Percentiles rank a stretch among this genome's conserved stretches.
phyloP scores from a whole-genome alignment of 768 basidiomycete genomes.

The Lentinula lateritia region DNA sequence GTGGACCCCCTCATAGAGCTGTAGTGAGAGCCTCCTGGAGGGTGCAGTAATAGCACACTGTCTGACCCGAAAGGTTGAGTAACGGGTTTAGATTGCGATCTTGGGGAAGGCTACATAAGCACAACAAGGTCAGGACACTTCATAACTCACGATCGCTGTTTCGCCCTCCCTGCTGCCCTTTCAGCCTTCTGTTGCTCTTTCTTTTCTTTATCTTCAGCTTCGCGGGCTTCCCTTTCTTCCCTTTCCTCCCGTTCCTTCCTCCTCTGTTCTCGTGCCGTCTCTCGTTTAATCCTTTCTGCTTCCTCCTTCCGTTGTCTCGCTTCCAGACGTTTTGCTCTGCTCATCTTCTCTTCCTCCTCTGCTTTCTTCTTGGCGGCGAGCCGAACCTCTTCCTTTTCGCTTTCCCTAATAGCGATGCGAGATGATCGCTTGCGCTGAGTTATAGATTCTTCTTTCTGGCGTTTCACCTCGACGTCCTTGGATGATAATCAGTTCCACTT shows the following conservation, averaged over 20 bases:
- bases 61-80: neutral
- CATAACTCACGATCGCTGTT: neutral
- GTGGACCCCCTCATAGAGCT: conserved; percentile 18
- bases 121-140: neutral
- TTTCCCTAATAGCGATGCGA: conserved; percentile 78
- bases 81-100: neutral
- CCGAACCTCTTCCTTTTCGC: conserved; percentile 69
- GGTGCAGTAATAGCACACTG: neutral
- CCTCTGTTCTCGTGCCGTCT: conserved; percentile 54
- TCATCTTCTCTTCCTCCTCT: conserved; percentile 65
- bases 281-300: conserved; percentile 44
- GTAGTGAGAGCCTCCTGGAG: neutral
- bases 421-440: conserved; percentile 88
- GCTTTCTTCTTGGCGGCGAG: conserved; percentile 51
- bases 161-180: neutral
- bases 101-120: neutral
- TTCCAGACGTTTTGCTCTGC: conserved; percentile 56
- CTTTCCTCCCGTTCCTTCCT: conserved; percentile 41
- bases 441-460: conserved; percentile 66
- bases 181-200: neutral
- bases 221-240: conserved; percentile 31
- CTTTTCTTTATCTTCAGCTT: conserved; percentile 22
- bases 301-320: conserved; percentile 54
- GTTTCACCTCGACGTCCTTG: conserved; percentile 60
- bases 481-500: neutral